A percentile compares a stretch with the other conserved stretches of the same genome.
Conservation (phyloP, 192 early-diverging fungal species). For the Podila clonocystis region DNA sequence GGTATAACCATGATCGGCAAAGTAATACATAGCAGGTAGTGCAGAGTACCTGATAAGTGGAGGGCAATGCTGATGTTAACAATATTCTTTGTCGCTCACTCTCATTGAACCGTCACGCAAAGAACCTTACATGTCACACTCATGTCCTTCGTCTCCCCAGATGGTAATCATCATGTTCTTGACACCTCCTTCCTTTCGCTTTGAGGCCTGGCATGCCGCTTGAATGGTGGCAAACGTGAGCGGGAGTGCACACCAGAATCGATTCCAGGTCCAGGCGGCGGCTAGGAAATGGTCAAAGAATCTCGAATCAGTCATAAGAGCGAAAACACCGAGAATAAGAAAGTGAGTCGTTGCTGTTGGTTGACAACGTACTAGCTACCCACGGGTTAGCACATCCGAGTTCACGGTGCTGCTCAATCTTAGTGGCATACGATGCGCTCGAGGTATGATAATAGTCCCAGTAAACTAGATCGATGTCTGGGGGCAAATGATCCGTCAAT, state of each 20-base stretch:
- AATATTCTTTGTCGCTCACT: too few species aligned
- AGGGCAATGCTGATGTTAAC: too few species aligned
- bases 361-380: slow-evolving; percentile 73
- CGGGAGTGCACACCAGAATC: slow-evolving; percentile 83
- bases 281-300: slow-evolving; percentile 19
- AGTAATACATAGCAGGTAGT: slow-evolving; percentile 82
- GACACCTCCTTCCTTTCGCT: slow-evolving; percentile 63
- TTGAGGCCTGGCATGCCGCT: slow-evolving; percentile 78
- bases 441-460: slow-evolving; percentile 91
- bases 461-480: slow-evolving; percentile 76
- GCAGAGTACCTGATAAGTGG: slow-evolving; percentile 64
- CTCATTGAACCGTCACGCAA: too few species aligned
- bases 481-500: slow-evolving; percentile 67
- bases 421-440: slow-evolving; percentile 75
- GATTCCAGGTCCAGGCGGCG: slow-evolving; percentile 86
- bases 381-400: slow-evolving; percentile 82
- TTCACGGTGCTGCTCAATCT: slow-evolving; percentile 86
- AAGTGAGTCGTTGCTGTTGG: not conserved
- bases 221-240: slow-evolving; percentile 82
- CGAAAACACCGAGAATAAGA: too few species aligned
- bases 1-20: slow-evolving; percentile 80
- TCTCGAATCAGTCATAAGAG: too few species aligned
- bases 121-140: slow-evolving; percentile 76
- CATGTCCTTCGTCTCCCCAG: slow-evolving; percentile 94
- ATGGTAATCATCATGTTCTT: slow-evolving; percentile 84